Evolutionary conservation across 1,284 basidiomycete genomes (phyloP).

Genomic region (Bjerkandera adusta): DNA sequence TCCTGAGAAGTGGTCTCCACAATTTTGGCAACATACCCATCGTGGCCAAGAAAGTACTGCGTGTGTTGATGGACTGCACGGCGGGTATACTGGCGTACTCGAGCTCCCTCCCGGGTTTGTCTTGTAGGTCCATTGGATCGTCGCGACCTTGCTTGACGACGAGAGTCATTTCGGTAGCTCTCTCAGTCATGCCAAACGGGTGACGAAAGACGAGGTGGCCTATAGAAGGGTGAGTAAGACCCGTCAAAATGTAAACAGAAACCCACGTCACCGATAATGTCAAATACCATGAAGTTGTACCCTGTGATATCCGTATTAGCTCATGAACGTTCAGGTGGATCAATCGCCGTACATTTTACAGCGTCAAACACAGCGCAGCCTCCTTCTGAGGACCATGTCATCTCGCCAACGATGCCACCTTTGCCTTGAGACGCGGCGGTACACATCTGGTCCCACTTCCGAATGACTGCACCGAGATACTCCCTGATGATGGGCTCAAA

Average conservation of each 20-base stretch:
- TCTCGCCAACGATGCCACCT: constrained; percentile 52
- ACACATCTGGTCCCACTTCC: constrained; percentile 71
- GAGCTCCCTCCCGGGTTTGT: not conserved
- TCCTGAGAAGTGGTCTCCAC: constrained; percentile 2
- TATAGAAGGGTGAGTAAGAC: not conserved
- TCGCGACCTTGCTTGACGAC: no score
- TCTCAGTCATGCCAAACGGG: constrained; percentile 84
- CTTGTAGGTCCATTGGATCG: no score
- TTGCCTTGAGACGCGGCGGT: constrained; percentile 35
- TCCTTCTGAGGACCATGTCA: constrained; percentile 53
- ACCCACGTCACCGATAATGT: constrained; percentile 53
- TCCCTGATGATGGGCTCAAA: constrained; percentile 71
- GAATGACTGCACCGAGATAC: constrained; percentile 56
- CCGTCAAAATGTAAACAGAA: not conserved
- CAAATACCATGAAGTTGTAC: constrained; percentile 79
- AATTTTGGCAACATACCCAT: no score
- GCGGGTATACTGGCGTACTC: constrained; percentile 12
- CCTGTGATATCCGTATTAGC: no score
- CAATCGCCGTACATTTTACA: not conserved
- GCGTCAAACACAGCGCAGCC: constrained; percentile 64
- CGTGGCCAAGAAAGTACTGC: no score
- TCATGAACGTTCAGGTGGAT: no score
- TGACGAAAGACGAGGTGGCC: constrained; percentile 78
- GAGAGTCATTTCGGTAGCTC: constrained; percentile 68
- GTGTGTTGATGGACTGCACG: constrained; percentile 12